phyloP scores from a whole-genome alignment of 2,329 filamentous ascomycete species.

The Phoma herbarum region DNA sequence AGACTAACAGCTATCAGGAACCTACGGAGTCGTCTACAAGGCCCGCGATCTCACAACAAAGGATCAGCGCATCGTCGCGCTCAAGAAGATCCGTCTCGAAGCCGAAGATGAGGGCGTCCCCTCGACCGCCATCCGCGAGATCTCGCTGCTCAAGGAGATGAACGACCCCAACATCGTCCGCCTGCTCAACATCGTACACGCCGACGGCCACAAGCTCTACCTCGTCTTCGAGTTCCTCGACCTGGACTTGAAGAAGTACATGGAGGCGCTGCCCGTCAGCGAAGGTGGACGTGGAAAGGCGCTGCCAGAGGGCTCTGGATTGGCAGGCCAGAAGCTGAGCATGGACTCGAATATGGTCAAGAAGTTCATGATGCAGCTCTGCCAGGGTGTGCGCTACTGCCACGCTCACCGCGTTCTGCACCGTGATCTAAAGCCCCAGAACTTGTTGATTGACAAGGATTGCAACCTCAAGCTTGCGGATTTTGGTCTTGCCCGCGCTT shows the following conservation, averaged over 20 bases:
- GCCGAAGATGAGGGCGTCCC: conserved; percentile 95
- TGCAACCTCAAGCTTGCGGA: conserved; percentile 91
- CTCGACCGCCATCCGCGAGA: conserved; percentile 91
- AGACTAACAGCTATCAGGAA: conserved; percentile 66
- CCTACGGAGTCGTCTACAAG: conserved; percentile 96
- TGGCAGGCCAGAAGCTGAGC: conserved; percentile 71
- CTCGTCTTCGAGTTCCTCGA: conserved; percentile 93
- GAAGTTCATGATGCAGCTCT: conserved; percentile 91
- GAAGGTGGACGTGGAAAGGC: conserved; percentile 87
- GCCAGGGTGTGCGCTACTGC: conserved; percentile 85
- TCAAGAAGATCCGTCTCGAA: conserved; percentile 96
- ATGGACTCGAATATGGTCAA: conserved; percentile 84
- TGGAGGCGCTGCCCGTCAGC: conserved; percentile 85
- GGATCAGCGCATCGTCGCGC: conserved; percentile 81
- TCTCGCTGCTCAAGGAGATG: conserved; percentile 94
- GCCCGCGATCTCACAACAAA: conserved; percentile 83
- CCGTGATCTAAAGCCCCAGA: conserved; percentile 90
- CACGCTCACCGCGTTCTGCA: conserved; percentile 88
- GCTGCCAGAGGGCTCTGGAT: conserved; percentile 77
- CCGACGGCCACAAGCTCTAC: conserved; percentile 93
- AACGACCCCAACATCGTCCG: conserved; percentile 88
- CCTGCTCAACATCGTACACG: conserved; percentile 90
- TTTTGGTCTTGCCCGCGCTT: conserved; percentile 88
- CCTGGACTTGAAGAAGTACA: conserved; percentile 93
- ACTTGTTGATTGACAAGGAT: conserved; percentile 83